phyloP scores from a whole-genome alignment of 2,329 filamentous ascomycete species.

The Dendrostoma leiphaemia region DNA sequence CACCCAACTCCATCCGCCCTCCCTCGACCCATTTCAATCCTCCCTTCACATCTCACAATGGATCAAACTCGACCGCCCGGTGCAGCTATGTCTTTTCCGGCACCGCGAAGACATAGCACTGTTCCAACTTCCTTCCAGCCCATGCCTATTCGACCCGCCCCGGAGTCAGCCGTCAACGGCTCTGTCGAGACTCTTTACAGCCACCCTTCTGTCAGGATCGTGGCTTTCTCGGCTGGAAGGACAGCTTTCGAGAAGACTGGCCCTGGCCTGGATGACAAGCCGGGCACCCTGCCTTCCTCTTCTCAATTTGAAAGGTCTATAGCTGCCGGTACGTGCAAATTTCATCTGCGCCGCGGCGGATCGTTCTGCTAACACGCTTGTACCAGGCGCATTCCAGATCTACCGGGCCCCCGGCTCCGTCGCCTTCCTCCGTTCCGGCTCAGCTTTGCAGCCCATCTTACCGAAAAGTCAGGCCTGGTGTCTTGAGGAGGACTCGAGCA shows the following conservation, averaged over 20 bases:
- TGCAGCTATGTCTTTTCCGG: constrained; percentile 20
- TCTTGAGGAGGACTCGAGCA: constrained; percentile 75
- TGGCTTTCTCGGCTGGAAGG: constrained; percentile 45
- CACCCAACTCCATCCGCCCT: neutral
- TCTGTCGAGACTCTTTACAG: constrained; percentile 70
- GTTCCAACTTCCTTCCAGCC: constrained; percentile 34
- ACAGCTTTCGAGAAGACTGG: constrained; percentile 25
- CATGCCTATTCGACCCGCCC: constrained; percentile 28
- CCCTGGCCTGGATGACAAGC: constrained; percentile 40
- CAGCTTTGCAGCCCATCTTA: constrained; percentile 80
- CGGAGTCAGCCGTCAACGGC: constrained; percentile 27
- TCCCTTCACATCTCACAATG: constrained; percentile 13
- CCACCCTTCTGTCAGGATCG: constrained; percentile 70
- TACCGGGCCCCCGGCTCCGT: constrained; percentile 85
- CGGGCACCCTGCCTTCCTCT: constrained; percentile 69
- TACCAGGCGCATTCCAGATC: constrained; percentile 61
- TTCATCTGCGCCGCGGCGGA: neutral
- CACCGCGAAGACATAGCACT: constrained; percentile 22
- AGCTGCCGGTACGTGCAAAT: constrained; percentile 63
- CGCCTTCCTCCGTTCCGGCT: constrained; percentile 83
- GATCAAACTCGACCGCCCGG: constrained; percentile 12
- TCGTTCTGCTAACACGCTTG: neutral
- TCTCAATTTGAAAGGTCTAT: constrained; percentile 78
- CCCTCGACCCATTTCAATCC: neutral
- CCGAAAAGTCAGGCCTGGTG: constrained; percentile 94